A percentile compares a stretch with the other conserved stretches of the same genome.
These are phyloP conservation scores for Mesembryanthemum crystallinum DNA, from an alignment of 148 eudicot genomes.

Conservation along the genomic window DNA sequence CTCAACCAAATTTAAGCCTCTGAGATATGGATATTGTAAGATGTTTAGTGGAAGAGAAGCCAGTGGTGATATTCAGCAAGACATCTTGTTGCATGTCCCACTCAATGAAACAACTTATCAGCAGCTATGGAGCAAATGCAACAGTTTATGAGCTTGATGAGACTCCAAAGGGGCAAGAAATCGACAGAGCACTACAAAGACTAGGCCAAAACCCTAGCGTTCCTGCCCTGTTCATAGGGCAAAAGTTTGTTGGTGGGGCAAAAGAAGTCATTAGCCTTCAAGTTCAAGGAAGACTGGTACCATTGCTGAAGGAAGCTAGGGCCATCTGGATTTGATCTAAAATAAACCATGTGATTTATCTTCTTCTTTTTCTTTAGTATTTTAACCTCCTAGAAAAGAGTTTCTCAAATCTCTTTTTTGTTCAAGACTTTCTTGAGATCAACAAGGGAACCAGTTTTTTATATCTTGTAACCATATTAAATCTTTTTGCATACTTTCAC, in stretches of 20 bases:
- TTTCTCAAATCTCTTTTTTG: background rate
- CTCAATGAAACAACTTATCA: slow-evolving; percentile 26
- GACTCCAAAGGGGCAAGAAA: slow-evolving; percentile 25
- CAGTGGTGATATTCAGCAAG: slow-evolving; percentile 28
- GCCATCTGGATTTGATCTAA: slow-evolving; percentile 23
- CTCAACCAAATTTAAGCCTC: background rate
- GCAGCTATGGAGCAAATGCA: slow-evolving; percentile 22
- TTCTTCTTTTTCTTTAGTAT: background rate
- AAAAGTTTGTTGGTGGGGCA: slow-evolving; percentile 27
- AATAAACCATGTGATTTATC: background rate
- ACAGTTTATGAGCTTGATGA: slow-evolving; percentile 28
- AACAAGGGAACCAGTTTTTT: slow-evolving; percentile 11
- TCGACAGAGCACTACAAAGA: slow-evolving; percentile 28
- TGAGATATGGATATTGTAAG: slow-evolving; percentile 8
- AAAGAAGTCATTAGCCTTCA: slow-evolving; percentile 37
- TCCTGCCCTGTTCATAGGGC: slow-evolving; percentile 36
- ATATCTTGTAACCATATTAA: background rate
- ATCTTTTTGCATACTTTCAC: background rate
- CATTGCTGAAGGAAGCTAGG: slow-evolving; percentile 22
- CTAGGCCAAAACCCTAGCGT: slow-evolving; percentile 29
- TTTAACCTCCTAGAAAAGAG: background rate
- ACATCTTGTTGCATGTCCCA: slow-evolving; percentile 27
- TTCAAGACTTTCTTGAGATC: background rate
- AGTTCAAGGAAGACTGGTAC: slow-evolving; percentile 19
- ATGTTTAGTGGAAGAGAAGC: slow-evolving; percentile 14